Evolutionary conservation across 768 basidiomycete genomes (phyloP).

Genomic region (Agaricus subrufescens): DNA sequence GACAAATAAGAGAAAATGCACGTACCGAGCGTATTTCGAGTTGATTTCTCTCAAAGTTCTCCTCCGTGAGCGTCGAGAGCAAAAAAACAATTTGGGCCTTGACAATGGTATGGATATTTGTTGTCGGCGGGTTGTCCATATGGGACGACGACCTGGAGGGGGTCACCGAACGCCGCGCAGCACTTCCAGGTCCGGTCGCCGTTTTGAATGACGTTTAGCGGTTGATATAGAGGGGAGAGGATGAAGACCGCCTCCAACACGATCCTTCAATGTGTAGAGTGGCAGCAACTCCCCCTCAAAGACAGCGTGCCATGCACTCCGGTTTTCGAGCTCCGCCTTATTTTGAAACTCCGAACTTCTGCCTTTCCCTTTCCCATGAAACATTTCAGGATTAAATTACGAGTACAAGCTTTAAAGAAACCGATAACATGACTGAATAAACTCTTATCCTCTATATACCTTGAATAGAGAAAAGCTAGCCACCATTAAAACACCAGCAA

Average conservation of each 20-base stretch:
- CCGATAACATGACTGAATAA: not conserved
- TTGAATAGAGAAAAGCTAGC: constrained; percentile 32
- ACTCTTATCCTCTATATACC: constrained; percentile 31
- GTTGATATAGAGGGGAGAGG: constrained; percentile 32
- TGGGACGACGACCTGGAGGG: constrained; percentile 71
- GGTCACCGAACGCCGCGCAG: constrained; percentile 67
- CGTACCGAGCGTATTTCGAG: constrained; percentile 91
- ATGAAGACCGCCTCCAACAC: constrained; percentile 39
- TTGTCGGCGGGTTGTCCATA: constrained; percentile 82
- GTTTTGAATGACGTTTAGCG: constrained; percentile 50
- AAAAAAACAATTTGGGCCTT: constrained; percentile 98
- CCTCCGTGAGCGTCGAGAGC: constrained; percentile 92
- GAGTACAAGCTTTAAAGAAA: not conserved
- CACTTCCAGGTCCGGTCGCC: constrained; percentile 69
- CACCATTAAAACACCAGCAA: constrained; percentile 52
- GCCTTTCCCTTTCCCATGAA: not conserved
- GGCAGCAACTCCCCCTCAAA: constrained; percentile 24
- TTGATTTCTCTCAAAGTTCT: constrained; percentile 93
- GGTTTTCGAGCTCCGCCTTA: constrained; percentile 27
- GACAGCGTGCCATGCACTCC: constrained; percentile 18
- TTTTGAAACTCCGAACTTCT: constrained; percentile 23
- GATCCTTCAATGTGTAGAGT: constrained; percentile 36
- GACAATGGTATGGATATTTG: constrained; percentile 89
- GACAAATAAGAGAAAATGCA: constrained; percentile 17
- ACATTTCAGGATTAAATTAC: not conserved